Conservation (phyloP, 345 rosid genomes). For the Hibiscus mutabilis region DNA sequence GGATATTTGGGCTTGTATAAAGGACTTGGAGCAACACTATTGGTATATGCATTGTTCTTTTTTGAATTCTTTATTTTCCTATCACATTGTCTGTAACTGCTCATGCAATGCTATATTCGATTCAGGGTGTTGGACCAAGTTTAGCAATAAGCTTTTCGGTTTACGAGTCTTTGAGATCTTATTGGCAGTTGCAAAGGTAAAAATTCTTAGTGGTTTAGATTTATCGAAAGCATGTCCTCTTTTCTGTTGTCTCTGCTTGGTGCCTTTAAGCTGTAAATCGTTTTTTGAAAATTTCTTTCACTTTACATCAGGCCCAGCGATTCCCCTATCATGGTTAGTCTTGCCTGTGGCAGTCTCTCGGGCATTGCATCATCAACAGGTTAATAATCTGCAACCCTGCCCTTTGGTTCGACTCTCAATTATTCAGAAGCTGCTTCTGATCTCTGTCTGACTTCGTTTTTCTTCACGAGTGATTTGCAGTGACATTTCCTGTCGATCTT, state of each 20-base stretch:
- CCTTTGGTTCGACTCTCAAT: background rate
- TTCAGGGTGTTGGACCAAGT: conserved; percentile 89
- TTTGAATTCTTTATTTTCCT: background rate
- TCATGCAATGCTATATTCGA: conserved; percentile 6
- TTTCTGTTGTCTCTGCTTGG: background rate
- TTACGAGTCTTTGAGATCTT: conserved; percentile 60
- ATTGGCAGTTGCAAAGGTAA: conserved; percentile 71
- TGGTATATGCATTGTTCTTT: conserved; percentile 44
- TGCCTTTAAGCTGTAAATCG: background rate
- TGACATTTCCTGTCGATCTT: conserved; percentile 86
- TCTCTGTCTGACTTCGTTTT: background rate
- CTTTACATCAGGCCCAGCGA: conserved; percentile 57
- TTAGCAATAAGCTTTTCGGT: conserved; percentile 83
- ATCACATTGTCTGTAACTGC: background rate
- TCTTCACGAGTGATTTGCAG: conserved; percentile 36
- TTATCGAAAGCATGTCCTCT: background rate
- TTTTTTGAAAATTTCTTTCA: background rate
- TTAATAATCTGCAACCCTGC: conserved; percentile 17
- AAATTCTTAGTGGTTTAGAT: background rate
- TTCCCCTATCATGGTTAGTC: conserved; percentile 46
- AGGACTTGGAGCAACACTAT: conserved; percentile 91
- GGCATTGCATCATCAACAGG: conserved; percentile 94
- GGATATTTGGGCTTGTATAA: conserved; percentile 79
- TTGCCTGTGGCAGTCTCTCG: conserved; percentile 84
- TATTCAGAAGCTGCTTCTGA: conserved; percentile 1